Evolutionary conservation across 768 basidiomycete species (phyloP), one percentile per base, ranked within the genome.

Genomic region (Pleurotus tuoliensis): DNA sequence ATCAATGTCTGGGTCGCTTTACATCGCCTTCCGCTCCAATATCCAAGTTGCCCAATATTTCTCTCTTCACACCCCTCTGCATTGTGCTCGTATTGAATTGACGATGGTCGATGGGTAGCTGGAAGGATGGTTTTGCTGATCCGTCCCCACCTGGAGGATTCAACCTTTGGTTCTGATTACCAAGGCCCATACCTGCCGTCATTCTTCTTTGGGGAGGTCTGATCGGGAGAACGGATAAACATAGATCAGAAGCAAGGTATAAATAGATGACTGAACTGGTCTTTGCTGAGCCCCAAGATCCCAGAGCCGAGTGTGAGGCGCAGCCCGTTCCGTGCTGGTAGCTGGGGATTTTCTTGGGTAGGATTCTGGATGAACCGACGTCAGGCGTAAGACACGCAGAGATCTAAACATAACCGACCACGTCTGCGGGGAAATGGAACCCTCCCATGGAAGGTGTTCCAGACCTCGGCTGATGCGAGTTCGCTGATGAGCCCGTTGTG

Each of bases 401-500:
- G 30, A 34, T 34, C 30, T 34, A 34, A 34, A 34, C 30, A 7
- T 34, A 20, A 67, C 74, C 6, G 60, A 82, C 82, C 68, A 74
- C 66, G 20, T 75, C 78, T 48, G 76, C 67, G 0, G 79, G 77
- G 55, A 78, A 77, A 62, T 80, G 72, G 61, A 79, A 83, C 1
- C 79, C 80, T 24, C 81, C 81, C 57, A 74, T 68, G 2, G 79
- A 73, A 20, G 73, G 74, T 39, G 70, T 68, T 15, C 64, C 34
- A 11, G 71, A 62, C 30, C 30, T 34, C 30, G 0, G 30, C 11
- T 34, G 30, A 34, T 34, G 40, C 16, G 59, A 27, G 20, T 56
- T 44, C 16, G 30, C 37, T 25, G 56, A 53, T 8, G 40, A 39
- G 30, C 30, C 30, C 8, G 30, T 11, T 24, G 22, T 24, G 22